Base-by-base conservation (phyloP, 352 stramenopile species). In the Pythium phragmiticola region DNA sequence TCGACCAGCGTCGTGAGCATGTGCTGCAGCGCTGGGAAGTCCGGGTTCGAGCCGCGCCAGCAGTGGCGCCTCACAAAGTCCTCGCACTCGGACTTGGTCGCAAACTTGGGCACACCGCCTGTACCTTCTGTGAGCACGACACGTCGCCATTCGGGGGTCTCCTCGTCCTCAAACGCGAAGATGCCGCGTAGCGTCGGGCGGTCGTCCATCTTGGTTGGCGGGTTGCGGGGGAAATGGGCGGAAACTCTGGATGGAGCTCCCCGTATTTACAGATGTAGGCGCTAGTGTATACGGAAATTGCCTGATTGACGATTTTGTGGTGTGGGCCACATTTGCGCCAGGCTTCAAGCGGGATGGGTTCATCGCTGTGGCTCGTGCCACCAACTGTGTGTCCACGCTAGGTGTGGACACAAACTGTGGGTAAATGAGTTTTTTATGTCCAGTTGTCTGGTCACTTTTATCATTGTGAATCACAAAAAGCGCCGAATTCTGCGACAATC, bases 1-100 rank as follows among this genome's bases (percentile, higher is more conserved):
- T 92, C 88, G 19, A 97, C 84, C 36, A 97, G 76, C 72, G 92
- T 96, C 47, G 90, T 96, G 68, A 98, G 92, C 23, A 97, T 85
- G 68, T 98, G 93, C 75, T 95, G 86, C 63, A 98, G 80, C 63
- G 84, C 86, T 21, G 87, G 87, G 73, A 92, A 95, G 63, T 97
- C 85, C 4, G 90, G 92, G 66, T 98, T 98, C 41, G 88, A 97
- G 41, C 87, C 86, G 37, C 79, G 75, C 74, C 72, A 82, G 75
- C 88, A 97, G 72, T 97, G 82, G 59, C 80, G 74, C 21, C 83
- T 70, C 65, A 96, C 92, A 60, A 98, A 98, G 45, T 83, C 77
- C 69, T 96, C 84, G 63, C 87, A 96, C 66, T 97, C 88, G 45
- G 72, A 79, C 68, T 92, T 93, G 63, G 82, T 97, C 4, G 77